These are phyloP conservation scores for Crithidia acanthocephali DNA, from an alignment of 208 protist species.

Conservation along the genomic window DNA sequence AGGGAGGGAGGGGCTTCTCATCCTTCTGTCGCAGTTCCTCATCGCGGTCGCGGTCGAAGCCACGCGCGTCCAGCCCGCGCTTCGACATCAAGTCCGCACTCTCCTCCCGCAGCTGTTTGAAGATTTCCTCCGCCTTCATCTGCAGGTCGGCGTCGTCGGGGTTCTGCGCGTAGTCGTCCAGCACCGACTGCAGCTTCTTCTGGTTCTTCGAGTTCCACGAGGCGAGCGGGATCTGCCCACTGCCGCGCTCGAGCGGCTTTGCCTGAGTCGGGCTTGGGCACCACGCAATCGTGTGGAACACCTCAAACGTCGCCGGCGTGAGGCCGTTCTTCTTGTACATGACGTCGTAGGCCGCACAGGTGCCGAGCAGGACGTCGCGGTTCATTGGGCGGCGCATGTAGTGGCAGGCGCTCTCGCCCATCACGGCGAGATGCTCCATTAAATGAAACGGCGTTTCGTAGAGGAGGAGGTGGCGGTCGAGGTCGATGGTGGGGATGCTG, in stretches of 20 bases:
- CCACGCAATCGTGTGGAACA: constrained; percentile 92
- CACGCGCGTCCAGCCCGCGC: constrained; percentile 57
- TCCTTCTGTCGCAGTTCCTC: constrained; percentile 52
- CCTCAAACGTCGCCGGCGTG: constrained; percentile 90
- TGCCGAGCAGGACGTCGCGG: constrained; percentile 75
- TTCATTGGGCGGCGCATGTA: constrained; percentile 65
- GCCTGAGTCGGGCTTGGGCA: constrained; percentile 84
- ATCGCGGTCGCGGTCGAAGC: constrained; percentile 65
- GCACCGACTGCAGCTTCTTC: constrained; percentile 68
- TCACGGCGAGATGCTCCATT: constrained; percentile 88
- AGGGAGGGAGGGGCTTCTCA: constrained; percentile 80
- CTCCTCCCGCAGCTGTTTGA: constrained; percentile 73
- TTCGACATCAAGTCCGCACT: constrained; percentile 68
- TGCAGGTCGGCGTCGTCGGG: constrained; percentile 72
- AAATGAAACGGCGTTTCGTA: constrained; percentile 91
- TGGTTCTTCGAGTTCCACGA: constrained; percentile 76
- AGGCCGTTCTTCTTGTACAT: constrained; percentile 90
- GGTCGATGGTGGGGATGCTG: constrained; percentile 89
- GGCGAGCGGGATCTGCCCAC: constrained; percentile 70
- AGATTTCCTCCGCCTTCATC: constrained; percentile 73
- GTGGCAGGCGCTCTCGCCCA: constrained; percentile 90
- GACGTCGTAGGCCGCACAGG: constrained; percentile 80
- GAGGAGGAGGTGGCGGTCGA: constrained; percentile 88
- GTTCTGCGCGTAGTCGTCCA: constrained; percentile 88
- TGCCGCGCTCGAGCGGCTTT: constrained; percentile 84